Evolutionary conservation across 192 early-diverging fungal species (phyloP).

Genomic region (Coemansia sp.): DNA sequence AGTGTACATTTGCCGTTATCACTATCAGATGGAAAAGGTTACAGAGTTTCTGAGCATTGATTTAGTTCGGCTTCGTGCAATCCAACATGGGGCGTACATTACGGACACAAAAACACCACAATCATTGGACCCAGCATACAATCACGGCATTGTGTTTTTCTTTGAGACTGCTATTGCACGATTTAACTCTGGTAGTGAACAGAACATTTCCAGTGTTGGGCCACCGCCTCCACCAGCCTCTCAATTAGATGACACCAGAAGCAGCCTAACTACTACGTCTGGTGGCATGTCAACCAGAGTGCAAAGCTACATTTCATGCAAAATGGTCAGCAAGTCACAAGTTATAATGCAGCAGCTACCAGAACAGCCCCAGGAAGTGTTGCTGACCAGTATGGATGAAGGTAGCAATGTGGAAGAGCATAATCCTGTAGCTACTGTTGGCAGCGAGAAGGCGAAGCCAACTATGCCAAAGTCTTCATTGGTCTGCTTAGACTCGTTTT

Average conservation of each 20-base stretch:
- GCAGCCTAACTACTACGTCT: background rate
- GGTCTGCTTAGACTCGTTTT: conserved; percentile 30
- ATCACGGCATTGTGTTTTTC: conserved; percentile 39
- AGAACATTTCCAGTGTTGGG: conserved; percentile 8
- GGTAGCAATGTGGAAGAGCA: background rate
- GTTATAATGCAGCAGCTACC: conserved; percentile 44
- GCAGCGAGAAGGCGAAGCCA: background rate
- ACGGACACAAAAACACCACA: conserved; percentile 46
- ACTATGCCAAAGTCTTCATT: conserved; percentile 5
- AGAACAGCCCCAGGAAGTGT: background rate
- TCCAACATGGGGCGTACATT: conserved; percentile 61
- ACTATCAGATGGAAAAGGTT: conserved; percentile 69
- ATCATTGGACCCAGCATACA: conserved; percentile 31
- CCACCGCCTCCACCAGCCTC: background rate
- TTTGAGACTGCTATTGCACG: conserved; percentile 17
- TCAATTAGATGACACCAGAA: background rate
- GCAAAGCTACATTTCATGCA: conserved; percentile 21
- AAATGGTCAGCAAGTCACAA: conserved; percentile 39
- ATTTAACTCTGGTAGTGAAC: conserved; percentile 24
- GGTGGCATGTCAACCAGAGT: background rate
- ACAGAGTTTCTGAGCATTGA: conserved; percentile 64
- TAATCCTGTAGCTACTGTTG: background rate
- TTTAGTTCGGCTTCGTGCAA: conserved; percentile 55
- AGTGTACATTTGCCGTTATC: conserved; percentile 68
- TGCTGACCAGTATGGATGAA: background rate